Evolutionary conservation across 2,329 filamentous ascomycete genomes (phyloP).

Genomic region (Zelopaecilomyces penicillatus): DNA sequence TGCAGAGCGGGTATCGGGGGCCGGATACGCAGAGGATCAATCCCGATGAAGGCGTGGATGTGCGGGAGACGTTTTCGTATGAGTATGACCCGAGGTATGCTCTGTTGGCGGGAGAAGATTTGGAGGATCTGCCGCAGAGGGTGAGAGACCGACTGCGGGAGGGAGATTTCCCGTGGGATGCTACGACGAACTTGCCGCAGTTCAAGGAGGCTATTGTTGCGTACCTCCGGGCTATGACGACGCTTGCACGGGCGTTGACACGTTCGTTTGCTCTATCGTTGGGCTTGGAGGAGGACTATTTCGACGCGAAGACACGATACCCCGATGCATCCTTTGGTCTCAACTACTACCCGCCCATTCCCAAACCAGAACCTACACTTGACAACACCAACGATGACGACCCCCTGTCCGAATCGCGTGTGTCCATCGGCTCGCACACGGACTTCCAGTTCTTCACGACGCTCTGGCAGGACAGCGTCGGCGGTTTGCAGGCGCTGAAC

Average conservation of each 20-base stretch:
- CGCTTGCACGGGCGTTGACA: slow-evolving; percentile 42
- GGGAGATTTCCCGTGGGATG: slow-evolving; percentile 46
- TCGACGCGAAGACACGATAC: slow-evolving; percentile 44
- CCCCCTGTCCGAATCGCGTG: slow-evolving; percentile 7
- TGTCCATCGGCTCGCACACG: slow-evolving; percentile 43
- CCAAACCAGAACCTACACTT: not conserved
- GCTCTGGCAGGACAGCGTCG: slow-evolving; percentile 33
- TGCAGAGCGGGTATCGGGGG: slow-evolving; percentile 40
- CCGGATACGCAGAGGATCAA: slow-evolving; percentile 38
- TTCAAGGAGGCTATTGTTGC: slow-evolving; percentile 38
- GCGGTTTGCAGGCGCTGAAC: slow-evolving; percentile 36
- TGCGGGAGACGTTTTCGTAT: slow-evolving; percentile 43
- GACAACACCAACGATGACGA: not conserved
- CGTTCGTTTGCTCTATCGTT: slow-evolving; percentile 47
- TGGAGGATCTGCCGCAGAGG: slow-evolving; percentile 33
- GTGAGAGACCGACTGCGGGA: slow-evolving; percentile 32
- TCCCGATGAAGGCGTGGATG: slow-evolving; percentile 39
- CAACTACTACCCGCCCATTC: slow-evolving; percentile 30
- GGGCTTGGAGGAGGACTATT: slow-evolving; percentile 44
- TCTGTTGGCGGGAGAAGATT: slow-evolving; percentile 27
- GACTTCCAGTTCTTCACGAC: slow-evolving; percentile 45
- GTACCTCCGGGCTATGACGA: slow-evolving; percentile 42
- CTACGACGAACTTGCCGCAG: slow-evolving; percentile 35
- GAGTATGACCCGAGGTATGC: slow-evolving; percentile 46
- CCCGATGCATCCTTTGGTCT: slow-evolving; percentile 37